Evolutionary conservation across 495 filamentous ascomycete species (phyloP).

Genomic region (Annulohypoxylon stygium): DNA sequence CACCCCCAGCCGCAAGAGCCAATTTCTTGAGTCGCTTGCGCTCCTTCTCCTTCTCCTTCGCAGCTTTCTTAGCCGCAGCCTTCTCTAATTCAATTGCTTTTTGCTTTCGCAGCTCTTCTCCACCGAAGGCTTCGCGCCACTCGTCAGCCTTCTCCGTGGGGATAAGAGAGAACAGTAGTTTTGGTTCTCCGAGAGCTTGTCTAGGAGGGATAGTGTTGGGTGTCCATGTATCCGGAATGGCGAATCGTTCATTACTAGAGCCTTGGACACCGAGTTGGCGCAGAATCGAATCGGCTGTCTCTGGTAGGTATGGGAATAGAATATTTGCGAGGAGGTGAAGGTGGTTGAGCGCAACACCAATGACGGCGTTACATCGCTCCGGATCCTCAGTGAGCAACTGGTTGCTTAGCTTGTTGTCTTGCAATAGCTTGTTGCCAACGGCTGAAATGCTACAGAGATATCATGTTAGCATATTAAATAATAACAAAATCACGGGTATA

Average conservation of each 20-base stretch:
- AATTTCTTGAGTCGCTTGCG: slow-evolving; percentile 65
- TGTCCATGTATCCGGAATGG: slow-evolving; percentile 81
- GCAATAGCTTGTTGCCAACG: slow-evolving; percentile 84
- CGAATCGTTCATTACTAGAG: slow-evolving; percentile 64
- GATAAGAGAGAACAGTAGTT: slow-evolving; percentile 86
- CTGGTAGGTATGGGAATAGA: slow-evolving; percentile 86
- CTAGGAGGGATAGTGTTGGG: slow-evolving; percentile 72
- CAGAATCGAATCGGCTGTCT: slow-evolving; percentile 79
- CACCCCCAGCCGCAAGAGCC: slow-evolving; percentile 49
- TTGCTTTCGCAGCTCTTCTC: slow-evolving; percentile 62
- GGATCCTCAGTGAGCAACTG: slow-evolving; percentile 78
- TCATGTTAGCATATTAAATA: slow-evolving; percentile 14
- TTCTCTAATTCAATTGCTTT: slow-evolving; percentile 55
- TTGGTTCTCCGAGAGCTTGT: slow-evolving; percentile 85
- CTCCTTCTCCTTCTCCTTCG: slow-evolving; percentile 61
- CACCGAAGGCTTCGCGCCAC: slow-evolving; percentile 85
- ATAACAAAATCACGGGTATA: not conserved
- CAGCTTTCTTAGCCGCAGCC: slow-evolving; percentile 73
- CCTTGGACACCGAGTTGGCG: slow-evolving; percentile 68
- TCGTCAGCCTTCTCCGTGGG: slow-evolving; percentile 83
- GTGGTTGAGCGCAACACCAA: slow-evolving; percentile 85
- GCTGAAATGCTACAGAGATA: slow-evolving; percentile 66
- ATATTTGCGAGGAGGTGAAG: slow-evolving; percentile 83
- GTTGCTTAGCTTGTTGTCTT: slow-evolving; percentile 87
- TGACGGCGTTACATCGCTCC: slow-evolving; percentile 78